Conservation (phyloP, 164 flowering plant genomes). For the Hamamelis virginiana region DNA sequence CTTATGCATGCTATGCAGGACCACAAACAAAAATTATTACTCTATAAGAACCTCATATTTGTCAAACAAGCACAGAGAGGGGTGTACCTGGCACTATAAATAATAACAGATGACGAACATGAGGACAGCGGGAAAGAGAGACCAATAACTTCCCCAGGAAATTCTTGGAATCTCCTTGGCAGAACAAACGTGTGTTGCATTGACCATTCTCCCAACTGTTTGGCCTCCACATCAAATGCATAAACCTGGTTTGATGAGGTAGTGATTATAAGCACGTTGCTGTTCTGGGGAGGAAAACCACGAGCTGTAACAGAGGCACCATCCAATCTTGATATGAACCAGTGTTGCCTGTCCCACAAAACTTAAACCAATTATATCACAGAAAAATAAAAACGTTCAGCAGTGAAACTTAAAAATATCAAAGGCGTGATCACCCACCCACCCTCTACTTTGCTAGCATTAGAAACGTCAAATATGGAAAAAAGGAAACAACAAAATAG, state of each 20-base stretch:
- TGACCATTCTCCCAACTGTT: constrained; percentile 87
- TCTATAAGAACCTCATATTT: neutral
- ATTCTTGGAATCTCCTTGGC: constrained; percentile 81
- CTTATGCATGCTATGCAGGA: too few species aligned
- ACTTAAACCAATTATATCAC: constrained; percentile 1
- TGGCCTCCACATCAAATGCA: constrained; percentile 87
- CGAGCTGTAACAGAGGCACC: constrained; percentile 95
- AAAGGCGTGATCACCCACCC: too few species aligned
- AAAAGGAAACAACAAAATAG: too few species aligned
- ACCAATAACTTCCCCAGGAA: constrained; percentile 94
- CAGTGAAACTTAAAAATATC: too few species aligned
- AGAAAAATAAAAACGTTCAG: neutral
- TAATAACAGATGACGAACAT: constrained; percentile 58
- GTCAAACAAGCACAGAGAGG: neutral
- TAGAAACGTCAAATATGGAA: too few species aligned
- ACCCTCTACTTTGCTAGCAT: too few species aligned
- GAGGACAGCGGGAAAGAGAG: constrained; percentile 71
- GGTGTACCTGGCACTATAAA: constrained; percentile 86
- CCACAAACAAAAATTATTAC: neutral
- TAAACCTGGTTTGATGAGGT: constrained; percentile 88
- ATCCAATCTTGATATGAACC: constrained; percentile 90
- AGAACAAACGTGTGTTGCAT: constrained; percentile 51
- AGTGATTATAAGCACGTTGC: constrained; percentile 70
- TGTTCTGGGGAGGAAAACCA: constrained; percentile 76
- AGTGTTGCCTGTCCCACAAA: constrained; percentile 76